Percentiles rank a stretch among this genome's conserved stretches.
phyloP scores from a whole-genome alignment of 83 land plant genomes.

The Thuja plicata region DNA sequence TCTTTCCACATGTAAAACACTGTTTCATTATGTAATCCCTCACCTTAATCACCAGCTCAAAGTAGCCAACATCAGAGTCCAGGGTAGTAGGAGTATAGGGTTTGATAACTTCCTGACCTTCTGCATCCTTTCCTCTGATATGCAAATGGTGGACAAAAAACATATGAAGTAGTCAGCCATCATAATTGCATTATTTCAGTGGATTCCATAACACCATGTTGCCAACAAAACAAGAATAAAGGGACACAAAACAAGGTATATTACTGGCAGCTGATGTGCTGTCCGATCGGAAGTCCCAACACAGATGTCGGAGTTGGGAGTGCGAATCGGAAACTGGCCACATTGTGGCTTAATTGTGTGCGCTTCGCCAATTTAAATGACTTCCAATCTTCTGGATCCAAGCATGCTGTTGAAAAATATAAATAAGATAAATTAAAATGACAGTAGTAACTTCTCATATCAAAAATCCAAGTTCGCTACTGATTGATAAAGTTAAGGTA shows the following conservation, averaged over 20 bases:
- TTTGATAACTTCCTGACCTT: conserved; percentile 80
- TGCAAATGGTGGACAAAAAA: background rate
- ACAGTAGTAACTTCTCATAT: background rate
- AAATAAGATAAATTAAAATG: background rate
- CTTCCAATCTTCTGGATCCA: conserved; percentile 83
- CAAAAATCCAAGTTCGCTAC: background rate
- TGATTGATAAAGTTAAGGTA: background rate
- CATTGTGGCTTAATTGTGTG: conserved; percentile 90
- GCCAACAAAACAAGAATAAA: conserved; percentile 4
- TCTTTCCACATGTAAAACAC: background rate
- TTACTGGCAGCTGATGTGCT: conserved; percentile 93
- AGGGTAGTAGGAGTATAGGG: conserved; percentile 97
- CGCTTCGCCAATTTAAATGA: conserved; percentile 78
- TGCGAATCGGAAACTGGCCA: conserved; percentile 81
- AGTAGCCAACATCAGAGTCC: conserved; percentile 89
- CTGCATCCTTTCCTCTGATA: conserved; percentile 75
- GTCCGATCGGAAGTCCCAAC: conserved; percentile 96
- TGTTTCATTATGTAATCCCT: background rate
- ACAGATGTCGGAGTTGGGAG: conserved; percentile 87
- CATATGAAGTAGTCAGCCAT: background rate
- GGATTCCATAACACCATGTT: background rate
- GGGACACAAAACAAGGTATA: background rate
- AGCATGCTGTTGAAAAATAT: conserved; percentile 41
- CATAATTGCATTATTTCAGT: background rate
- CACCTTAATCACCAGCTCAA: conserved; percentile 96